Percentiles rank a stretch among this genome's conserved stretches.
These are phyloP conservation scores for Acidiella bohemica DNA, from an alignment of 495 filamentous ascomycete genomes.

Conservation along the genomic window DNA sequence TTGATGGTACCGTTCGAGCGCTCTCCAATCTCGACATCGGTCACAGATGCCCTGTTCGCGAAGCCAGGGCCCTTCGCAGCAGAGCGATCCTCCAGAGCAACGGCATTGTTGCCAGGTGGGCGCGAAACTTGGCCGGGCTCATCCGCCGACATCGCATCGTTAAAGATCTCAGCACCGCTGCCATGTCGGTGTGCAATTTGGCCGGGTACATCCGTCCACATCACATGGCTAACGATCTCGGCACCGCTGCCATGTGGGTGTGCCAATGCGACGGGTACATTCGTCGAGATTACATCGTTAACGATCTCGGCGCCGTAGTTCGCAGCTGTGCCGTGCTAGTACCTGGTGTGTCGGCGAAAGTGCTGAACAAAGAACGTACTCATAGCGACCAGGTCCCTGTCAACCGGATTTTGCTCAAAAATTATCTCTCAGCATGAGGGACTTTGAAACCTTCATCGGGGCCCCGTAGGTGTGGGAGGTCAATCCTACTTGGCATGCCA, in stretches of 20 bases:
- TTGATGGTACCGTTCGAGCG: slow-evolving; percentile 36
- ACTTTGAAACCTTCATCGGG: no score
- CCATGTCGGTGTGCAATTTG: slow-evolving; percentile 22
- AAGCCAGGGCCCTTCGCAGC: slow-evolving; percentile 4
- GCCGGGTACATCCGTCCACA: slow-evolving; percentile 19
- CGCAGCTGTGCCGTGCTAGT: no score
- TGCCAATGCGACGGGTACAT: slow-evolving; percentile 18
- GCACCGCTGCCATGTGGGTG: slow-evolving; percentile 20
- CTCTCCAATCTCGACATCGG: slow-evolving; percentile 40
- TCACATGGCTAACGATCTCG: slow-evolving; percentile 10
- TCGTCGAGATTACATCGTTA: slow-evolving; percentile 19
- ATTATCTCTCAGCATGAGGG: no score
- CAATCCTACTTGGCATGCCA: no score
- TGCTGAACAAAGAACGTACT: no score
- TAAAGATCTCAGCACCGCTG: slow-evolving; percentile 10
- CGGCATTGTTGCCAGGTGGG: slow-evolving; percentile 20
- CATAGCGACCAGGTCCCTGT: no score
- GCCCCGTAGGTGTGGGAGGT: no score
- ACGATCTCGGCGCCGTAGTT: slow-evolving; percentile 5
- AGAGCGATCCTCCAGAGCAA: slow-evolving; percentile 18
- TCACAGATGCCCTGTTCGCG: slow-evolving; percentile 38
- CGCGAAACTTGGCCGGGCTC: slow-evolving; percentile 19
- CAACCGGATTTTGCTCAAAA: no score
- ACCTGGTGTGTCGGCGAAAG: no score
- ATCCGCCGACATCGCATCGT: slow-evolving; percentile 19